Conservation (phyloP, 163 green algal genomes). For the Prototheca wickerhamii region DNA sequence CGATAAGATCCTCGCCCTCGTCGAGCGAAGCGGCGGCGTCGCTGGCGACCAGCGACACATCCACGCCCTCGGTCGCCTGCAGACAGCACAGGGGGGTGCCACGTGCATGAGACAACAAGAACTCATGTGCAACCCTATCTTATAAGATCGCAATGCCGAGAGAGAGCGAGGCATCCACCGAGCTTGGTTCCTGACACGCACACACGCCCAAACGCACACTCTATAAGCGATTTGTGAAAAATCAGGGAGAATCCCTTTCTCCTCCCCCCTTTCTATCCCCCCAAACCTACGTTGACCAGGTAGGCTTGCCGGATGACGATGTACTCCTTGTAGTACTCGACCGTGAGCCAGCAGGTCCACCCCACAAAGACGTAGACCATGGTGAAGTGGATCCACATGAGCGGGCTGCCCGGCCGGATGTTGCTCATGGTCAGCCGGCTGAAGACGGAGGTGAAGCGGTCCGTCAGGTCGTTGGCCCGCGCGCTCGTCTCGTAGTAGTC, state of each 20-base stretch:
- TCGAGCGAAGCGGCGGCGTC: too few species aligned
- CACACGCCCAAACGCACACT: too few species aligned
- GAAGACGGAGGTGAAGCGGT: conserved; percentile 18
- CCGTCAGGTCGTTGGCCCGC: not conserved
- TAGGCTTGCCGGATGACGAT: conserved; percentile 29
- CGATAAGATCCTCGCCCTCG: too few species aligned
- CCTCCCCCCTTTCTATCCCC: not conserved
- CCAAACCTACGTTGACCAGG: conserved; percentile 6
- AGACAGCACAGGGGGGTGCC: too few species aligned
- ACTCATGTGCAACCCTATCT: too few species aligned
- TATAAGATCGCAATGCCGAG: not conserved
- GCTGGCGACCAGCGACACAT: too few species aligned
- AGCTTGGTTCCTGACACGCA: too few species aligned
- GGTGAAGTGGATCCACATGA: conserved; percentile 29
- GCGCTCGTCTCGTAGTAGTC: not conserved
- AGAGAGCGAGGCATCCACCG: too few species aligned
- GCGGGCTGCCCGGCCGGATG: conserved; percentile 10
- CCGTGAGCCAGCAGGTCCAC: conserved; percentile 25
- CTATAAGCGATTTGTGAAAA: too few species aligned
- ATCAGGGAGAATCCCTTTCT: too few species aligned
- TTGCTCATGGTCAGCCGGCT: conserved; percentile 36
- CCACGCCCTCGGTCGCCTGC: too few species aligned
- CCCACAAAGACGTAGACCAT: conserved; percentile 21
- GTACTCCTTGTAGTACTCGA: conserved; percentile 37
- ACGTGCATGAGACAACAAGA: too few species aligned